phyloP scores from a whole-genome alignment of 495 filamentous ascomycete genomes.

The Daldinia grandis region DNA sequence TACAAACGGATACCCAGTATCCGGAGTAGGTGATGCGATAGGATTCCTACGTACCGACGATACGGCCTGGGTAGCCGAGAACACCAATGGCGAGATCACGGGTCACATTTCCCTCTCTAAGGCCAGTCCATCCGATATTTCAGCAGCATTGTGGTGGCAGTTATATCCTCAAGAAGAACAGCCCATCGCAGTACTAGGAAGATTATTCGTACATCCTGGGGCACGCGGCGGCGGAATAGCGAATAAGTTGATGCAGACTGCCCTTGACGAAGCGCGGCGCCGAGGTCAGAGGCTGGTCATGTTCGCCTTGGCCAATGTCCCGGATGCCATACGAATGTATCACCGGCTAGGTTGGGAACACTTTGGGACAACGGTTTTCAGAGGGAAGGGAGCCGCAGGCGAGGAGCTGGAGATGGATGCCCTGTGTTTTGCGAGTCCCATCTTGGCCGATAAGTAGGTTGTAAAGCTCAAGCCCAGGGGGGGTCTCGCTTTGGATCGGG shows the following conservation, averaged over 20 bases:
- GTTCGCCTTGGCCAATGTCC: neutral
- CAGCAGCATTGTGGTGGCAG: neutral
- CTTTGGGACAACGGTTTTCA: neutral
- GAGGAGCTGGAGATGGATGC: conserved; percentile 2
- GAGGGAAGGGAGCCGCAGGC: neutral
- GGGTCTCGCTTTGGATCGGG: neutral
- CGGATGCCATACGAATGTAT: conserved; percentile 1
- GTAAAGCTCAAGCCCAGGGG: no score
- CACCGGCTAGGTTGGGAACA: neutral
- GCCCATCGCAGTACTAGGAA: neutral
- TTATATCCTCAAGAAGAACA: neutral
- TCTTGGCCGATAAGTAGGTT: neutral
- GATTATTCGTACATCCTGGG: neutral
- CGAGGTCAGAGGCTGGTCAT: neutral
- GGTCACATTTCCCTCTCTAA: neutral
- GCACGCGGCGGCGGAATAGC: neutral
- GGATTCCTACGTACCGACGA: neutral
- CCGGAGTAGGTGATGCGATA: neutral
- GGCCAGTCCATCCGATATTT: neutral
- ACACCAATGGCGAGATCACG: neutral
- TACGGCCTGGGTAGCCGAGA: conserved; percentile 1
- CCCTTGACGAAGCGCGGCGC: neutral
- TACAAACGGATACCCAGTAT: neutral
- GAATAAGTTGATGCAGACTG: conserved; percentile 2
- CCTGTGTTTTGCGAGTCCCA: neutral